phyloP scores from a whole-genome alignment of 176 grass and related monocot genomes.

The Triticum dicoccoides region DNA sequence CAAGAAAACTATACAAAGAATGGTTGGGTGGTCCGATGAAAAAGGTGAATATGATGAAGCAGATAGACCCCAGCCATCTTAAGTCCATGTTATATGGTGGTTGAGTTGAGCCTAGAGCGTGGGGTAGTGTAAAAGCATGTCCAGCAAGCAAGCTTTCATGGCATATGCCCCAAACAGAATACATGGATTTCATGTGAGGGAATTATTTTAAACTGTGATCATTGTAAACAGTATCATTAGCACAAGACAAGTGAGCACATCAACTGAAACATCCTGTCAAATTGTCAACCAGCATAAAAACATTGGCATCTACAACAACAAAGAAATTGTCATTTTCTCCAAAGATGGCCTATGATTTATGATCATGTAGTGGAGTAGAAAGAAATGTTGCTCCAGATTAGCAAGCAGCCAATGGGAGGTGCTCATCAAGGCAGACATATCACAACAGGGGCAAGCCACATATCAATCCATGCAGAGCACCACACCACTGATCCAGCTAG shows the following conservation, averaged over 20 bases:
- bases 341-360: background rate
- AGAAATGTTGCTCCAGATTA: slow-evolving; percentile 1
- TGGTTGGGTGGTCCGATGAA: background rate
- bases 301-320: background rate
- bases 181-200: background rate
- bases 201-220: background rate
- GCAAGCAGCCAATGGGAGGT: slow-evolving; percentile 4
- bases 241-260: background rate
- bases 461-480: background rate
- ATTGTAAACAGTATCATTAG: background rate
- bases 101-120: background rate
- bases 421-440: slow-evolving; percentile 31
- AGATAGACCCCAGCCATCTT: background rate
- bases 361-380: background rate
- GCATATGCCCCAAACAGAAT: background rate
- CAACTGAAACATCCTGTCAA: background rate
- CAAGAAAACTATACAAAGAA: background rate
- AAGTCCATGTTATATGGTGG: background rate
- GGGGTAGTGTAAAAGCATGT: background rate
- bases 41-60: background rate
- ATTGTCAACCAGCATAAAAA: background rate
- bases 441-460: background rate
- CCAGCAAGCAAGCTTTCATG: background rate
- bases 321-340: background rate
- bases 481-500: background rate